Evolutionary conservation across 2,329 filamentous ascomycete species (phyloP), one percentile per base, ranked within the genome.

Genomic region (Xylaria sp.): DNA sequence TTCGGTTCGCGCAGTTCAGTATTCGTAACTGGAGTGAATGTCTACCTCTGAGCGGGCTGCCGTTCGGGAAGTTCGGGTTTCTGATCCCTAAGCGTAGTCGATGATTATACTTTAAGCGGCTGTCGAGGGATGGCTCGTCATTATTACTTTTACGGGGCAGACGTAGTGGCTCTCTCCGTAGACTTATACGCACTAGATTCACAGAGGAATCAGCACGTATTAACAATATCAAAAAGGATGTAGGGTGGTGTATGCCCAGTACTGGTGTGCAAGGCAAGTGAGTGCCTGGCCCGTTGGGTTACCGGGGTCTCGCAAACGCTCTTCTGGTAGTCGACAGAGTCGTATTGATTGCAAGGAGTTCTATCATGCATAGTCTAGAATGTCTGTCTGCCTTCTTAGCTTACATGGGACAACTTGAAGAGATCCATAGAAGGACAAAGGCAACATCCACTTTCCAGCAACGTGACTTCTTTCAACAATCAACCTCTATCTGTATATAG

Each of bases 311-410:
- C 33, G 28, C 31, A 49, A 40, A 53, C n/a, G 9, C 43, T 40
- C 37, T 42, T 43, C 45, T 52, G 52, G 52, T 43, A 47, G 54
- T 55, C 43, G 17, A 33, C 58, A 61, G 45, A 56, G 49, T 62
- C 14, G 54, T 57, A 64, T 55, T 14, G 54, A 21, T 43, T 19
- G 51, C 59, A 62, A 51, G 50, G 54, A 35, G 40, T 38, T 46
- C 45, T 63, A 56, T 37, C 50, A 40, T 63, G 63, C 42, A 56
- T 31, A 53, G 52, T 45, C 55, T 63, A 60, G n/a, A n/a, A n/a
- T n/a, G n/a, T n/a, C n/a, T n/a, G n/a, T n/a, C n/a, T n/a, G n/a
- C n/a, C n/a, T n/a, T n/a, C n/a, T n/a, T n/a, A n/a, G n/a, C n/a
- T n/a, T n/a, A n/a, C n/a, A n/a, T n/a, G n/a, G n/a, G n/a, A n/a